Conservation (phyloP, 2,329 filamentous ascomycete species). For the Diaporthe eres region DNA sequence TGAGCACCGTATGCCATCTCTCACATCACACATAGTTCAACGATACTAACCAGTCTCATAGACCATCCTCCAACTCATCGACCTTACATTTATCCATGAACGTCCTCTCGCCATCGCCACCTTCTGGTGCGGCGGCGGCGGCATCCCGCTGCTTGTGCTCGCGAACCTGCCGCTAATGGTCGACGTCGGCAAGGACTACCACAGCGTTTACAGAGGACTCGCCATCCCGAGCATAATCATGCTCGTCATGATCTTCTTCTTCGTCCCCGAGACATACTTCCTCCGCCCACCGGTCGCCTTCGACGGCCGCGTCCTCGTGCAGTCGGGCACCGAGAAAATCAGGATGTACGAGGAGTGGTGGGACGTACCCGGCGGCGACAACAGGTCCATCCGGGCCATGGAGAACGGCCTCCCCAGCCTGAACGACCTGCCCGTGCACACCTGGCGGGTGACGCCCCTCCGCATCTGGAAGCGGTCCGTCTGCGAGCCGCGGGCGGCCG, state of each 20-base stretch:
- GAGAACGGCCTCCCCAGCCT: constrained; percentile 37
- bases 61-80: constrained; percentile 54
- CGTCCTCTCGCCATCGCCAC: constrained; percentile 52
- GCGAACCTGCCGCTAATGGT: constrained; percentile 49
- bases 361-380: constrained; percentile 42
- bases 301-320: constrained; percentile 55
- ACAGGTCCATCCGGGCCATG: constrained; percentile 17
- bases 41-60: constrained; percentile 36
- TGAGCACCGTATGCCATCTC: constrained; percentile 48
- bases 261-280: constrained; percentile 57
- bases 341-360: constrained; percentile 54
- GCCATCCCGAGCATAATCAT: constrained; percentile 46
- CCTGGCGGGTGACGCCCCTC: constrained; percentile 32
- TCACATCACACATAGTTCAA: background rate
- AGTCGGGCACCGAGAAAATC: constrained; percentile 55
- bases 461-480: constrained; percentile 35
- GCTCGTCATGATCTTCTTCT: constrained; percentile 49
- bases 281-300: constrained; percentile 57
- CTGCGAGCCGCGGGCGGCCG: constrained; percentile 40
- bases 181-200: constrained; percentile 48
- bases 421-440: constrained; percentile 26
- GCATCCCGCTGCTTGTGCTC: constrained; percentile 47
- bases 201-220: constrained; percentile 51
- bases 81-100: constrained; percentile 56
- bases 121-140: constrained; percentile 51